A percentile compares a stretch with the other conserved stretches of the same genome.
These are phyloP conservation scores for Rhizopogon vesiculosus DNA, from an alignment of 768 basidiomycete species.

Conservation along the genomic window DNA sequence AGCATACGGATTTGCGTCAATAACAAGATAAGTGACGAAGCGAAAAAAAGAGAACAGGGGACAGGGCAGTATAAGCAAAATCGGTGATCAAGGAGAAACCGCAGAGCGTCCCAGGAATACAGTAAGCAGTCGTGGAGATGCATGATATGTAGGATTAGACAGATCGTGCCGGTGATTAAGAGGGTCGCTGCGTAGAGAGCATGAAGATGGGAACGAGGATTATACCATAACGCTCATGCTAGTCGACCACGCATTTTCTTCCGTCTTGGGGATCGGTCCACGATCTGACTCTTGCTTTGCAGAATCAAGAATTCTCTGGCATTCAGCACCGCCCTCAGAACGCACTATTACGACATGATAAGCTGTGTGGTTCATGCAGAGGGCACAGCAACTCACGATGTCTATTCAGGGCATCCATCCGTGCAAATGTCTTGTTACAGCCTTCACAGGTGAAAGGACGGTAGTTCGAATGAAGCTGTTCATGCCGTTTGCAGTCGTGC, in stretches of 20 bases:
- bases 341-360: conserved; percentile 44
- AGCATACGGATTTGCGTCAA: conserved; percentile 5
- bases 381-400: conserved; percentile 60
- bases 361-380: not conserved
- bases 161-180: conserved; percentile 20
- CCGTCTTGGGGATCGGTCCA: conserved; percentile 22
- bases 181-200: conserved; percentile 12
- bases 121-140: conserved; percentile 14
- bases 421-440: conserved; percentile 88
- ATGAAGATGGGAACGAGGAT: conserved; percentile 8
- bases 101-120: conserved; percentile 26
- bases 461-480: conserved; percentile 90
- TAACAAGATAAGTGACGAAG: conserved; percentile 6
- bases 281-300: conserved; percentile 21
- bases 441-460: conserved; percentile 91
- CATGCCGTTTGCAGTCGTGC: conserved; percentile 96
- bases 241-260: conserved; percentile 26
- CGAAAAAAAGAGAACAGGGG: not conserved
- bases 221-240: conserved; percentile 28
- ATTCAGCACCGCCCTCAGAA: conserved; percentile 81
- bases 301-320: conserved; percentile 40
- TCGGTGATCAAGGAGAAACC: conserved; percentile 12
- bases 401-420: conserved; percentile 92
- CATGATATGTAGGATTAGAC: conserved; percentile 16
- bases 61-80: conserved; percentile 5